phyloP scores from a whole-genome alignment of 2,329 filamentous ascomycete genomes.

The Neofusicoccum kwambonambiense region DNA sequence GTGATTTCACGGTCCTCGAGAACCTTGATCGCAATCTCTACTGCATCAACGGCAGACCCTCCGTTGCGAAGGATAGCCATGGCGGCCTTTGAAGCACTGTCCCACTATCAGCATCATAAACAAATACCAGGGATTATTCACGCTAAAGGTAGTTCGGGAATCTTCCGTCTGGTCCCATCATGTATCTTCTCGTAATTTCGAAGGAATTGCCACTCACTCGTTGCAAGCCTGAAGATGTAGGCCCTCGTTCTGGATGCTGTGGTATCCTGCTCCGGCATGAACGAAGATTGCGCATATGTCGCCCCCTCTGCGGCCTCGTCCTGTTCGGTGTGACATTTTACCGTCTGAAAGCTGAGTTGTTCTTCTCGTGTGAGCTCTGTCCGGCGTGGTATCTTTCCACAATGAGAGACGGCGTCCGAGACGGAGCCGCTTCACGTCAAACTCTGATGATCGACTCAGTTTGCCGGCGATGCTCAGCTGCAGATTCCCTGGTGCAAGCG shows the following conservation, averaged over 20 bases:
- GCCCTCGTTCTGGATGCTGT: conserved; percentile 81
- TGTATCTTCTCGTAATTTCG: too few relatives aligned
- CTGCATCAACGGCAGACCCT: conserved; percentile 78
- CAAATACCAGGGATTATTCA: too few relatives aligned
- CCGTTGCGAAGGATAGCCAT: conserved; percentile 81
- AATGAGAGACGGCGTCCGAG: conserved; percentile 5
- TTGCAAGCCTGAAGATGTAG: conserved; percentile 83
- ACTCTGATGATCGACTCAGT: not conserved
- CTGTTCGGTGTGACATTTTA: not conserved
- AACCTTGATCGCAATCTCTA: conserved; percentile 82
- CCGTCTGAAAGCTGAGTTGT: not conserved
- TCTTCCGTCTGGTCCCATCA: too few relatives aligned
- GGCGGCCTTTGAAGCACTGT: conserved; percentile 75
- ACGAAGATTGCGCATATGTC: conserved; percentile 73
- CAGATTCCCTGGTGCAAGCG: not conserved
- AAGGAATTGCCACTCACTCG: conserved; percentile 61
- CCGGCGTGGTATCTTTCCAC: not conserved
- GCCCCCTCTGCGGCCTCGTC: not conserved
- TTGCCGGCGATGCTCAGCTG: not conserved
- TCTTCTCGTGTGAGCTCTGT: not conserved
- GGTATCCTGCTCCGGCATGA: conserved; percentile 92
- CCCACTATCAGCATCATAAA: conserved; percentile 19
- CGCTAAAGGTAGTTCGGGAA: too few relatives aligned
- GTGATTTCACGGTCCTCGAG: conserved; percentile 95
- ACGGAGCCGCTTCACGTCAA: not conserved